phyloP scores from a whole-genome alignment of 2,329 filamentous ascomycete genomes.

The Phaeosphaeriaceae sp. region DNA sequence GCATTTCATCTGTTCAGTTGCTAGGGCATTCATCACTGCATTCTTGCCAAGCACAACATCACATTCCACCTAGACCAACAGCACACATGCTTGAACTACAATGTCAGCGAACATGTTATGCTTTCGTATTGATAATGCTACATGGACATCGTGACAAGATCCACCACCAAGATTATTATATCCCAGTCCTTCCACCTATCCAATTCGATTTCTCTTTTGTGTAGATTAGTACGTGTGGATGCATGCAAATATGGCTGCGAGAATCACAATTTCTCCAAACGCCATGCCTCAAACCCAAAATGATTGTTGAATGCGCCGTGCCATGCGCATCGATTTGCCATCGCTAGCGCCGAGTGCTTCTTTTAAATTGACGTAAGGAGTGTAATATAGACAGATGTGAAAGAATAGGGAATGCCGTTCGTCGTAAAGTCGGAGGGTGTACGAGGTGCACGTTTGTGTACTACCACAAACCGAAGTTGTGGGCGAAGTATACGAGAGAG shows the following conservation, averaged over 20 bases:
- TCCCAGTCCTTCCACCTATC: constrained; percentile 3
- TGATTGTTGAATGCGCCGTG: constrained; percentile 15
- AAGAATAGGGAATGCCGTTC: constrained; percentile 30
- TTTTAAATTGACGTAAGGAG: constrained; percentile 26
- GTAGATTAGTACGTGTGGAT: constrained; percentile 15
- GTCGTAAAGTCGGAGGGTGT: constrained; percentile 2
- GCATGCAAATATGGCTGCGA: constrained; percentile 2
- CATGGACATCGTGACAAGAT: constrained; percentile 17
- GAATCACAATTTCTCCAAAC: constrained; percentile 12
- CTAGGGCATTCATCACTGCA: constrained; percentile 12
- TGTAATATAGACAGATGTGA: constrained; percentile 27
- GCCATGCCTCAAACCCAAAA: constrained; percentile 16
- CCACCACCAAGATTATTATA: constrained; percentile 11
- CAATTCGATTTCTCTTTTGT: constrained; percentile 2
- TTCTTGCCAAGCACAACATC: constrained; percentile 3
- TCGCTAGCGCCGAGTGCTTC: constrained; percentile 17
- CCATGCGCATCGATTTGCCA: constrained; percentile 8
- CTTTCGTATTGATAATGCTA: constrained; percentile 15
- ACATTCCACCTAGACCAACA: not conserved
- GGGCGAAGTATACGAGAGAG: constrained; percentile 63
- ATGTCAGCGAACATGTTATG: constrained; percentile 1
- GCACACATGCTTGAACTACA: not conserved
- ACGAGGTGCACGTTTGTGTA: not conserved
- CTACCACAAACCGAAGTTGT: constrained; percentile 52
- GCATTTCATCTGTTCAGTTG: not conserved